phyloP scores from a whole-genome alignment of 2,329 filamentous ascomycete genomes.

The Stagonosporopsis tanaceti region DNA sequence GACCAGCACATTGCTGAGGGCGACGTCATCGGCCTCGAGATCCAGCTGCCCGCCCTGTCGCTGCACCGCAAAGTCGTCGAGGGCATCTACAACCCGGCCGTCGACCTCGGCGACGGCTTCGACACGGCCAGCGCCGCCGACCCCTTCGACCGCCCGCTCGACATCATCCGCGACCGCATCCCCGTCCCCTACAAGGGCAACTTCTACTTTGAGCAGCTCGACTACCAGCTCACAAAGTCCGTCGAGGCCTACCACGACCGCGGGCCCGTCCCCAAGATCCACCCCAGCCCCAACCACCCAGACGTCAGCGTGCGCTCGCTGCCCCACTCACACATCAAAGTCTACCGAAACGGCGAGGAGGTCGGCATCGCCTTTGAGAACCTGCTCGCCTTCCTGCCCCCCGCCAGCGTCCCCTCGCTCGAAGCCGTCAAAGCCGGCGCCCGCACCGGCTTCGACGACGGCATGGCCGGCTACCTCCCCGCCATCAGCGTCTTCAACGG shows the following conservation, averaged over 20 bases:
- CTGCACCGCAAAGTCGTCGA: constrained; percentile 89
- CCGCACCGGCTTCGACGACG: constrained; percentile 89
- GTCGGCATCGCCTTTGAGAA: constrained; percentile 90
- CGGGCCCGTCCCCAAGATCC: constrained; percentile 67
- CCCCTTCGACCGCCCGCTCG: constrained; percentile 64
- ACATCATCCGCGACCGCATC: constrained; percentile 93
- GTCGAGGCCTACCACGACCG: constrained; percentile 72
- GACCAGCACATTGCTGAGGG: constrained; percentile 83
- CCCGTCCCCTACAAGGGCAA: constrained; percentile 94
- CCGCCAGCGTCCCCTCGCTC: constrained; percentile 77
- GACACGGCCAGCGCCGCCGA: constrained; percentile 55
- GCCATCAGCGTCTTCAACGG: constrained; percentile 91
- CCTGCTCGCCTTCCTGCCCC: constrained; percentile 88
- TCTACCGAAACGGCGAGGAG: constrained; percentile 90
- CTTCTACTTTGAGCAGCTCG: constrained; percentile 91
- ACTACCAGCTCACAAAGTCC: constrained; percentile 86
- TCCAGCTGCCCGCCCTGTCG: constrained; percentile 83
- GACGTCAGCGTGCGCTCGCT: constrained; percentile 81
- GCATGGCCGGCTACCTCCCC: constrained; percentile 94
- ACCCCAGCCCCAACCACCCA: constrained; percentile 76
- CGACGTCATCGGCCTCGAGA: constrained; percentile 93
- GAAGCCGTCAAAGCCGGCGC: constrained; percentile 76
- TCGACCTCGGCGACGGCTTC: constrained; percentile 70
- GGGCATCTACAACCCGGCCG: constrained; percentile 85
- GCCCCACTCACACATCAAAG: constrained; percentile 82